Conservation (phyloP, 352 stramenopile species). For the Phytophthora citrophthora region DNA sequence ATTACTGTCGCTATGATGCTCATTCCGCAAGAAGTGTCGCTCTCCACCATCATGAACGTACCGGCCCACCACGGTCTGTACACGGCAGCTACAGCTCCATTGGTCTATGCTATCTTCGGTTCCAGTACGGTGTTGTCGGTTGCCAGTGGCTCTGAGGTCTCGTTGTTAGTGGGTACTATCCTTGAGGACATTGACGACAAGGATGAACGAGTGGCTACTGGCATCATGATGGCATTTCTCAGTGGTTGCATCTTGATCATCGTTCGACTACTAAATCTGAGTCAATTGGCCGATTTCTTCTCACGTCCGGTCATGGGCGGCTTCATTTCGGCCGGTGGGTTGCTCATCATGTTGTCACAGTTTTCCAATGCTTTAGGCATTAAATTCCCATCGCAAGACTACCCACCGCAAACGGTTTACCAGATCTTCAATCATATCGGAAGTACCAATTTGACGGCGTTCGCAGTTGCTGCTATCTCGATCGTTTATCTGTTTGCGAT, state of each 20-base stretch:
- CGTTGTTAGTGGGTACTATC: constrained; percentile 41
- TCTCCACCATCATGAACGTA: constrained; percentile 1
- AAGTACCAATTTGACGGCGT: constrained; percentile 57
- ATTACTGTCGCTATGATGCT: background rate
- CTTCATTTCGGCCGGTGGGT: background rate
- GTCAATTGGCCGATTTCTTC: constrained; percentile 82
- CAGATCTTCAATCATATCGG: constrained; percentile 59
- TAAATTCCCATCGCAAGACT: constrained; percentile 48
- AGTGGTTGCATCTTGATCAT: constrained; percentile 75
- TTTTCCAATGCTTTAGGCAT: constrained; percentile 82
- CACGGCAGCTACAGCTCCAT: background rate
- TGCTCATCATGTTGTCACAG: background rate
- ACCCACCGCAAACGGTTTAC: constrained; percentile 57
- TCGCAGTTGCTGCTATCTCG: constrained; percentile 38
- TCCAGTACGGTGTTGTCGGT: background rate
- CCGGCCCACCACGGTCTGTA: background rate
- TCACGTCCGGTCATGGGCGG: background rate
- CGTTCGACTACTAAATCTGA: constrained; percentile 74
- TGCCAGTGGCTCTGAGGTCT: background rate
- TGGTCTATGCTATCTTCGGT: background rate
- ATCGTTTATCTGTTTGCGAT: constrained; percentile 54
- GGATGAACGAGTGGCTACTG: constrained; percentile 46
- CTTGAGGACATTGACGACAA: constrained; percentile 48
- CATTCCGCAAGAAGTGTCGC: background rate
- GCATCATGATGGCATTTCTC: constrained; percentile 66